Conservation (phyloP, 2,329 filamentous ascomycete genomes). For the Fusarium abutilonis region DNA sequence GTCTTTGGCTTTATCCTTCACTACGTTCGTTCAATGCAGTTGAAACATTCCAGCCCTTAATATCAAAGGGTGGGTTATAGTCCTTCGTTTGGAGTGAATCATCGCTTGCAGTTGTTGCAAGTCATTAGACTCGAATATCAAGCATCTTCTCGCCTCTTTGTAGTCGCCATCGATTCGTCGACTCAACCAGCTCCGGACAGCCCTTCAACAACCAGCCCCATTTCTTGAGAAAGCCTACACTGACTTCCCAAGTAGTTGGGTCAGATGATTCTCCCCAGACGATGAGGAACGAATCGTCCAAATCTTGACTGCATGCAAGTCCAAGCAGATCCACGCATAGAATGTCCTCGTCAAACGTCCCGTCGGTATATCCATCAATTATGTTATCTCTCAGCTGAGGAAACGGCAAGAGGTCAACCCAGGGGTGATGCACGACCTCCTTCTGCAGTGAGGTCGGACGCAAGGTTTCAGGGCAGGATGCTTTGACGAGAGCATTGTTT, state of each 20-base stretch:
- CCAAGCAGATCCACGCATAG: constrained; percentile 37
- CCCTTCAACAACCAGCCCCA: constrained; percentile 55
- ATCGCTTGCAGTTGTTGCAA: neutral
- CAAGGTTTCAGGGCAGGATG: constrained; percentile 23
- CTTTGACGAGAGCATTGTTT: neutral
- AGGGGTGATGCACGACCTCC: constrained; percentile 35
- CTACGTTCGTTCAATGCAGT: constrained; percentile 8
- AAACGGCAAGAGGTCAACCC: constrained; percentile 39
- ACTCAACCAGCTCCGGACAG: constrained; percentile 51
- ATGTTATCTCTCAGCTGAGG: constrained; percentile 39
- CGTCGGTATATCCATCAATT: constrained; percentile 18
- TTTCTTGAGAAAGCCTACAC: constrained; percentile 55
- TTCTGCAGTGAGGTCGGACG: constrained; percentile 32
- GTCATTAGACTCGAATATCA: constrained; percentile 16
- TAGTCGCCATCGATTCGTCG: constrained; percentile 52
- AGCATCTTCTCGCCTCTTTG: constrained; percentile 34
- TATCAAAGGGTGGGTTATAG: too few species aligned
- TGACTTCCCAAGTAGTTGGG: constrained; percentile 58
- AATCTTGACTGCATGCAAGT: neutral
- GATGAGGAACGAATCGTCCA: constrained; percentile 47
- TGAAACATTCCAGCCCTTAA: neutral
- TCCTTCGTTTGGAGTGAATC: neutral
- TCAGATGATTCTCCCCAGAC: constrained; percentile 62
- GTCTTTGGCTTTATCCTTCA: neutral
- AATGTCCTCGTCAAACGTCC: constrained; percentile 35